These are phyloP conservation scores for Amylocarpus encephaloides DNA, from an alignment of 2,329 filamentous ascomycete species.

Conservation along the genomic window DNA sequence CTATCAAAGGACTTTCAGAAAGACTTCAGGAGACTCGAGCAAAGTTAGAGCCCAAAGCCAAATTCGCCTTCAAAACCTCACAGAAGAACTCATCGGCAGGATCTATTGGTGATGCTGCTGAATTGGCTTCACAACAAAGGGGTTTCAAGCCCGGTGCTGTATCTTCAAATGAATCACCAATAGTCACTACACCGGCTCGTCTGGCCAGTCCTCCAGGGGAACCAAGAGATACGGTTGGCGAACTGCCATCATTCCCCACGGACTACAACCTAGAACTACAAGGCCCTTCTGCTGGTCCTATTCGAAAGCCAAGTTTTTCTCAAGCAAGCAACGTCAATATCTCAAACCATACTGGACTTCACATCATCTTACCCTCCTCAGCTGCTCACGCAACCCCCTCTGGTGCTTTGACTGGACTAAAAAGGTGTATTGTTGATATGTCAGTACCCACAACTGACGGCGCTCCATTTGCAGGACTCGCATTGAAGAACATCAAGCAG, in stretches of 20 bases:
- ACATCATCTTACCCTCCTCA: conserved; percentile 70
- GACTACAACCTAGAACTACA: conserved; percentile 55
- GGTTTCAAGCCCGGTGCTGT: conserved; percentile 28
- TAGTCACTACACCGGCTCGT: conserved; percentile 33
- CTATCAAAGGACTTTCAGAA: conserved; percentile 74
- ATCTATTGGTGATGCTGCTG: conserved; percentile 49
- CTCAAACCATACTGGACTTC: conserved; percentile 57
- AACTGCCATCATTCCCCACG: conserved; percentile 36
- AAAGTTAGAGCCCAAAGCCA: conserved; percentile 64
- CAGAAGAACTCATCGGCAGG: conserved; percentile 49
- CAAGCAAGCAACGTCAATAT: conserved; percentile 57
- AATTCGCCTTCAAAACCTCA: conserved; percentile 71
- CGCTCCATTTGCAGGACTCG: conserved; percentile 63
- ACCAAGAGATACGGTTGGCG: conserved; percentile 34
- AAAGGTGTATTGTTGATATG: conserved; percentile 73
- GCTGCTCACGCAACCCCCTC: conserved; percentile 66
- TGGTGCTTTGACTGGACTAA: conserved; percentile 64
- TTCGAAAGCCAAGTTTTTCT: conserved; percentile 59
- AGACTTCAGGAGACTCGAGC: conserved; percentile 66
- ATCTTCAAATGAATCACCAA: conserved; percentile 36
- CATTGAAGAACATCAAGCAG: conserved; percentile 61
- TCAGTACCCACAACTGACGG: conserved; percentile 56
- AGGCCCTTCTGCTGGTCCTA: conserved; percentile 27
- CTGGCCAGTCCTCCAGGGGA: conserved; percentile 23
- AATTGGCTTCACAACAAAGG: conserved; percentile 43